Conservation (phyloP, 1,284 basidiomycete genomes). For the Microbotryomycetes sp. region DNA sequence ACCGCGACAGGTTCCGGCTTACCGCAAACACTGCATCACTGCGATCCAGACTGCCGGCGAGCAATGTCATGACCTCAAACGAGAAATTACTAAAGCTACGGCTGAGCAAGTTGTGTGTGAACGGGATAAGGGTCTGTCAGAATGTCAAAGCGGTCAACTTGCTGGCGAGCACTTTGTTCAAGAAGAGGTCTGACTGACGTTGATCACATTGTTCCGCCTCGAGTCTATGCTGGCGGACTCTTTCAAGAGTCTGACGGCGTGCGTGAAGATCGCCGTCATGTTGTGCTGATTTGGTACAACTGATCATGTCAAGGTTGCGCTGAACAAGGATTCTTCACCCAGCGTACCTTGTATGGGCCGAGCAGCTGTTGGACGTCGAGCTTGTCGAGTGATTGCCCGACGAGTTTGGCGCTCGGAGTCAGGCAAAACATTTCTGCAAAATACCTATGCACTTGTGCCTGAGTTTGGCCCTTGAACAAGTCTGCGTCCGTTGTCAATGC, state of each 20-base stretch:
- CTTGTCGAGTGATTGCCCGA: constrained; percentile 6
- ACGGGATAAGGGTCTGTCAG: constrained; percentile 26
- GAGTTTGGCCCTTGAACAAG: constrained; percentile 1
- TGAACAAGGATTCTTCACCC: too few relatives aligned
- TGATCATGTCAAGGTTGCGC: too few relatives aligned
- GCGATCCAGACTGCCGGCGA: constrained; percentile 33
- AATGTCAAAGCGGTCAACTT: not conserved
- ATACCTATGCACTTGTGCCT: constrained; percentile 3
- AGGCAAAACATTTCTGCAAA: constrained; percentile 34
- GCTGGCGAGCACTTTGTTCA: not conserved
- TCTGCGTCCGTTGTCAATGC: constrained; percentile 3
- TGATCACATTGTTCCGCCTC: constrained; percentile 22
- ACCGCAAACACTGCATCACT: constrained; percentile 33
- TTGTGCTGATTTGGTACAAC: too few relatives aligned
- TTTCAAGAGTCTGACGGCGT: constrained; percentile 24
- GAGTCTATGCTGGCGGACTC: constrained; percentile 16
- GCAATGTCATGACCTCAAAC: constrained; percentile 29
- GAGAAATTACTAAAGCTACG: constrained; percentile 27
- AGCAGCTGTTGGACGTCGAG: constrained; percentile 13
- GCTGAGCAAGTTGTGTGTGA: constrained; percentile 19
- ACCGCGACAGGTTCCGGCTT: not conserved
- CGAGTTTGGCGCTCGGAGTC: not conserved
- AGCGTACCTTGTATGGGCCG: constrained; percentile 13
- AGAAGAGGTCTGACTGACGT: constrained; percentile 9
- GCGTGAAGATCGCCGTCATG: constrained; percentile 27